These are phyloP conservation scores for Grammothele lineata DNA, from an alignment of 768 basidiomycete species.

Conservation along the genomic window DNA sequence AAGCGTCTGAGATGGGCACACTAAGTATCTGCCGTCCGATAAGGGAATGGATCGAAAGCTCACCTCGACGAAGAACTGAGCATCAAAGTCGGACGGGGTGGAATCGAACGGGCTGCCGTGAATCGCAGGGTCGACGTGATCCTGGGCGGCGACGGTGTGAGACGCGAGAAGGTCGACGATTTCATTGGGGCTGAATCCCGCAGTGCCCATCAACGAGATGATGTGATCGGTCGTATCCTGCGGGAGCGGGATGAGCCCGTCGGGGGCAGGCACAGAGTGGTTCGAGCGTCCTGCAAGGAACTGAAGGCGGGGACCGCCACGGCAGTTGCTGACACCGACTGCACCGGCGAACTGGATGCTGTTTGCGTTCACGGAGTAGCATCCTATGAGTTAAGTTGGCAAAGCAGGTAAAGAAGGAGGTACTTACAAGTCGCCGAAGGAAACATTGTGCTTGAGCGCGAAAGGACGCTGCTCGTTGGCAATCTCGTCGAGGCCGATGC, in stretches of 20 bases:
- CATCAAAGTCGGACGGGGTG: constrained; percentile 21
- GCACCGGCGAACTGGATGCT: constrained; percentile 29
- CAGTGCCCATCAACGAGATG: constrained; percentile 2
- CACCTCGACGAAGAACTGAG: constrained; percentile 26
- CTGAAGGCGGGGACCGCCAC: constrained; percentile 21
- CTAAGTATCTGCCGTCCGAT: neutral
- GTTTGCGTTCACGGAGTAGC: too few relatives aligned
- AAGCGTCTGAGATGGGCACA: constrained; percentile 10
- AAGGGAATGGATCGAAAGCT: neutral
- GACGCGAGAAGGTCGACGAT: constrained; percentile 18
- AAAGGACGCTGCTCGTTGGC: constrained; percentile 11
- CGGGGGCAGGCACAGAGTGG: constrained; percentile 15
- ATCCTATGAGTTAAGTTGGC: too few relatives aligned
- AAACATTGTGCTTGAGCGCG: constrained; percentile 6
- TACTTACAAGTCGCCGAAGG: constrained; percentile 14
- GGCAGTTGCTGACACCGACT: constrained; percentile 21
- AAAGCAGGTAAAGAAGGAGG: too few relatives aligned
- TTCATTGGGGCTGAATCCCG: constrained; percentile 6
- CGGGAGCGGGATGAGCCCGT: constrained; percentile 14
- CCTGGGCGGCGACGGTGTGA: constrained; percentile 22
- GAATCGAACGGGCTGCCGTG: constrained; percentile 24
- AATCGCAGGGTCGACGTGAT: constrained; percentile 21
- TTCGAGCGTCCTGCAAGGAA: constrained; percentile 24
- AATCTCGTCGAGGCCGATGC: constrained; percentile 36
- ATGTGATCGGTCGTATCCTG: constrained; percentile 9